Percentiles rank a stretch among this genome's conserved stretches.
Conservation (phyloP, 2,329 filamentous ascomycete genomes). For the Colletotrichum eleusines region DNA sequence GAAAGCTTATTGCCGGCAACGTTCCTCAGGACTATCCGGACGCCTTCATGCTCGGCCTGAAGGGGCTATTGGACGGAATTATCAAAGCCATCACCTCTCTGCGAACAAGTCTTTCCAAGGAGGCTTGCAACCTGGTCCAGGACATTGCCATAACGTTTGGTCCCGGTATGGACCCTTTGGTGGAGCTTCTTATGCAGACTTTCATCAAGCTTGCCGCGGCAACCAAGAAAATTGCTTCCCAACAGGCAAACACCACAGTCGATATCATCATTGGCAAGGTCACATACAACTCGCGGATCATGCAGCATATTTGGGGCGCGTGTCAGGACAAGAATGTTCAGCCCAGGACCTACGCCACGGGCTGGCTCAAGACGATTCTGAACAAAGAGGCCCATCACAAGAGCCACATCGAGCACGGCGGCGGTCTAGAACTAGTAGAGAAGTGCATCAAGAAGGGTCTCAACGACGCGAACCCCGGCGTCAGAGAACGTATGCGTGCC, state of each 20-base stretch:
- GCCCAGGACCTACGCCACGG: slow-evolving; percentile 80
- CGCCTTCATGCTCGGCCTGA: slow-evolving; percentile 77
- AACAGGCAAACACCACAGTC: slow-evolving; percentile 85
- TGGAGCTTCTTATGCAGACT: slow-evolving; percentile 89
- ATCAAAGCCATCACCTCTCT: slow-evolving; percentile 87
- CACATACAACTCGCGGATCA: slow-evolving; percentile 82
- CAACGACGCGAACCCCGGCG: slow-evolving; percentile 88
- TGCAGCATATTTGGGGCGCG: slow-evolving; percentile 87
- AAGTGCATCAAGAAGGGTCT: slow-evolving; percentile 92
- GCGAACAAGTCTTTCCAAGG: slow-evolving; percentile 89
- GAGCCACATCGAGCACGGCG: slow-evolving; percentile 83
- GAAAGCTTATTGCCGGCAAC: slow-evolving; percentile 86
- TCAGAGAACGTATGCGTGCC: slow-evolving; percentile 85
- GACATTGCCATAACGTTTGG: slow-evolving; percentile 84
- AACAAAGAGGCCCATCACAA: slow-evolving; percentile 84
- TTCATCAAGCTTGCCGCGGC: slow-evolving; percentile 90
- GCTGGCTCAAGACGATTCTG: slow-evolving; percentile 87
- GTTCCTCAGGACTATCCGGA: slow-evolving; percentile 81
- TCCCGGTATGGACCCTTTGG: slow-evolving; percentile 85
- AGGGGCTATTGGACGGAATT: slow-evolving; percentile 84
- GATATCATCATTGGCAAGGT: slow-evolving; percentile 83
- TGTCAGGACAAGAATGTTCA: slow-evolving; percentile 95
- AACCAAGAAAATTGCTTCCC: slow-evolving; percentile 92
- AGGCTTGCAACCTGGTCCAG: slow-evolving; percentile 85
- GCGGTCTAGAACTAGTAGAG: slow-evolving; percentile 84